Evolutionary conservation across 2,329 filamentous ascomycete species (phyloP).

Genomic region (Pezicula carpinea): DNA sequence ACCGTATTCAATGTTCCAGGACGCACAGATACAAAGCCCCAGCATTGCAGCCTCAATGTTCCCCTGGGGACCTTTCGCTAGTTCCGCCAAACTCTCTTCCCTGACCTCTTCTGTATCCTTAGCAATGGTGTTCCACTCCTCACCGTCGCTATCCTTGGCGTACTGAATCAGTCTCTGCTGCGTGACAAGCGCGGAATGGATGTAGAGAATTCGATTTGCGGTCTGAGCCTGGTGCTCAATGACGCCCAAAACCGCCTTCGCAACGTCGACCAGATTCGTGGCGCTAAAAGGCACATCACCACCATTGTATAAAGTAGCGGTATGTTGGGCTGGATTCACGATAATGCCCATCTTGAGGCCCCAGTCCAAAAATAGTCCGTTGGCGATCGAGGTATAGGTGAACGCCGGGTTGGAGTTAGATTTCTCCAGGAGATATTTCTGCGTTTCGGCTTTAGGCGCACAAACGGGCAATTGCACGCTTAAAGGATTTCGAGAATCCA

Average conservation of each 20-base stretch:
- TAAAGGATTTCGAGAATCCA: constrained; percentile 30
- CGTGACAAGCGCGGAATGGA: constrained; percentile 30
- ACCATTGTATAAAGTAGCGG: constrained; percentile 30
- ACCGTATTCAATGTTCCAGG: constrained; percentile 26
- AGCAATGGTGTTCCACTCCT: constrained; percentile 20
- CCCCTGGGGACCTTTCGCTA: constrained; percentile 20
- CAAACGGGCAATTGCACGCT: constrained; percentile 31
- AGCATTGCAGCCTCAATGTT: constrained; percentile 20
- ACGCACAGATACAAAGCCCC: constrained; percentile 25
- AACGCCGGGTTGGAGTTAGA: constrained; percentile 20
- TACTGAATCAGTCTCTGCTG: constrained; percentile 33
- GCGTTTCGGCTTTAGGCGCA: constrained; percentile 29
- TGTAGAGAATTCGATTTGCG: constrained; percentile 30
- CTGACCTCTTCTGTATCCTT: constrained; percentile 25
- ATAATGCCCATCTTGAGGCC: constrained; percentile 26
- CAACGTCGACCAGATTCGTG: constrained; percentile 41
- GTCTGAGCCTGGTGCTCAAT: constrained; percentile 30
- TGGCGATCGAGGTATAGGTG: constrained; percentile 31
- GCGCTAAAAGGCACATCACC: constrained; percentile 30
- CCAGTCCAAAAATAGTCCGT: constrained; percentile 34
- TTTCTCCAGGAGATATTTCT: constrained; percentile 30
- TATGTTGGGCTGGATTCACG: constrained; percentile 24
- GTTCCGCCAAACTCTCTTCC: constrained; percentile 24
- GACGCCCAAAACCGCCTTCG: constrained; percentile 37
- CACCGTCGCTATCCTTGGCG: constrained; percentile 29